Conservation (phyloP, 2,329 filamentous ascomycete species). For the Xylaria sp. region DNA sequence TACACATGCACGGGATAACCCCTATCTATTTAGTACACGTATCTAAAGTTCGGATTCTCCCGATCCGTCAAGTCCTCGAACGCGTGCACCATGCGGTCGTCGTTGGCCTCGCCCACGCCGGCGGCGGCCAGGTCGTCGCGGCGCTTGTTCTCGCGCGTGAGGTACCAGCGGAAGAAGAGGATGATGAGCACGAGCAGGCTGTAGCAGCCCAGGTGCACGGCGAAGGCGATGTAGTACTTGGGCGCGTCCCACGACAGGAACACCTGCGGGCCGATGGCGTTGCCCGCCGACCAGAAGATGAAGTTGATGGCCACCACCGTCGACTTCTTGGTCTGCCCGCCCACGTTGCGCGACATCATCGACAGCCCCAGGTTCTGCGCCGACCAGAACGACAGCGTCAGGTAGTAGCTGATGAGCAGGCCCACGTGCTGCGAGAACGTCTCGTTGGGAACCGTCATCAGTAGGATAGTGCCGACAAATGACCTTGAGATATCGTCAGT, state of each 20-base stretch:
- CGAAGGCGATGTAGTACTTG: conserved; percentile 70
- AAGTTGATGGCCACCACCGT: conserved; percentile 71
- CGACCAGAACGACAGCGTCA: conserved; percentile 77
- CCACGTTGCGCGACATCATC: conserved; percentile 70
- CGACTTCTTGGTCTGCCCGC: conserved; percentile 74
- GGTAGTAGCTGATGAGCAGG: conserved; percentile 74
- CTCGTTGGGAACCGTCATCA: conserved; percentile 68
- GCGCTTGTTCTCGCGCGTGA: conserved; percentile 57
- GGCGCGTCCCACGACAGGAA: conserved; percentile 64
- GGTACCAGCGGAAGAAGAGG: conserved; percentile 59
- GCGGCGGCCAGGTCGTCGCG: conserved; percentile 34
- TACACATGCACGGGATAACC: not conserved
- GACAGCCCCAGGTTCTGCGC: conserved; percentile 69
- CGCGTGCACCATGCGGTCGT: conserved; percentile 34
- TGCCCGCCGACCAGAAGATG: conserved; percentile 69
- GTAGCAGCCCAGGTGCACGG: conserved; percentile 72
- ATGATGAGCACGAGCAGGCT: conserved; percentile 60
- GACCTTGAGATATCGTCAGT: conserved; percentile 48
- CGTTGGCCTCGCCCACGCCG: conserved; percentile 33
- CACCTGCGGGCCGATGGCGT: conserved; percentile 68
- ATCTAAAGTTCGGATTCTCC: conserved; percentile 41
- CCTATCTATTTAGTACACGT: conserved; percentile 32
- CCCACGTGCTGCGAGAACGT: conserved; percentile 63
- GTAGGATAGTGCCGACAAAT: conserved; percentile 70
- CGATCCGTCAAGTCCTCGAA: conserved; percentile 41